Percentiles rank a stretch among this genome's conserved stretches.
phyloP scores from a whole-genome alignment of 169 alveolate genomes.

The Sarcocystis neurona region DNA sequence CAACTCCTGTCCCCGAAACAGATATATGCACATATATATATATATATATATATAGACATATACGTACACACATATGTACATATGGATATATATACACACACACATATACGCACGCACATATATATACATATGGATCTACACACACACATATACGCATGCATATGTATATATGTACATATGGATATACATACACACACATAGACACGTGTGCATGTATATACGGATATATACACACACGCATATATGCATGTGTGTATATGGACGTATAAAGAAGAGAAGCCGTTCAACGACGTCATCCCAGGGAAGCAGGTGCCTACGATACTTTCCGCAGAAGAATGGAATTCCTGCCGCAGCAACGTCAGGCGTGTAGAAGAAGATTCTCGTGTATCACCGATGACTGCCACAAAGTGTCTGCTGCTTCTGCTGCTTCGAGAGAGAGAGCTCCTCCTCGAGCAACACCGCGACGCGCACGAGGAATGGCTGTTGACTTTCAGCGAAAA shows the following conservation, averaged over 20 bases:
- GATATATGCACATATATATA: not conserved
- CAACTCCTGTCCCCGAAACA: not conserved
- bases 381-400: no score
- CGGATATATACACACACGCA: not conserved
- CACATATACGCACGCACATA: not conserved
- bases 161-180: not conserved
- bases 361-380: no score
- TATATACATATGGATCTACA: not conserved
- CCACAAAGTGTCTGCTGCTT: no score
- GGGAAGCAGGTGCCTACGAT: no score
- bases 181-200: not conserved
- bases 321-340: no score
- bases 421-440: no score
- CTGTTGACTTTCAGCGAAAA: no score
- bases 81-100: not conserved
- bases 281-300: no score
- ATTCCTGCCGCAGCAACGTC: no score
- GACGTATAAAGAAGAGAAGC: not conserved
- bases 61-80: not conserved
- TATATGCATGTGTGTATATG: not conserved
- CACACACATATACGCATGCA: not conserved
- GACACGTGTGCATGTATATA: no score
- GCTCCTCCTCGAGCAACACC: no score
- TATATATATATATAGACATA: not conserved
- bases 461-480: no score